Base-by-base conservation (phyloP, 768 basidiomycete genomes). In the Boletus vinaceobasis region DNA sequence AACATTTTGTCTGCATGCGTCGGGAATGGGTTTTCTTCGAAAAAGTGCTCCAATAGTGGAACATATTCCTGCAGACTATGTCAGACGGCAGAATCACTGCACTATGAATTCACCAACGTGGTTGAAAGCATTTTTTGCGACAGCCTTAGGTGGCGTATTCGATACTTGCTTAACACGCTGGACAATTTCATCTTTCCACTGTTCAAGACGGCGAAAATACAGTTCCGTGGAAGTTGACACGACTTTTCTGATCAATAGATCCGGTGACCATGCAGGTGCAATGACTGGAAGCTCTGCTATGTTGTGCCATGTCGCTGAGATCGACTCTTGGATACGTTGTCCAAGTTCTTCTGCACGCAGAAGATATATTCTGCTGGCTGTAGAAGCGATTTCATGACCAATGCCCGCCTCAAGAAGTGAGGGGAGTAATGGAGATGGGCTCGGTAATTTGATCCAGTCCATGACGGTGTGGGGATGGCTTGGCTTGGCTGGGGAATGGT, bases 1-100 rank as follows among this genome's bases (percentile, higher is more conserved):
- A 62, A 62, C 0, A 43, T 0, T 2, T 61, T 61, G 13, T 61
- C 60, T 0, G 52, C 60, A 1, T 54, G 60, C 0, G 60, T 45
- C 0, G 56, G 60, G 0, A 62, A 62, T 0, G 56, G 39, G 3
- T 61, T 62, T 7, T 54, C 56, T 0, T 59, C 46, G 4, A 61
- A 61, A 33, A 62, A 61, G 3, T 35, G 49, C 8, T 62, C 60
- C 14, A 61, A 5, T 0, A 62, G 0, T 4, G 60, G 56, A 19
- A 61, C 26, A 0, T 38, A 61, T 13, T 51, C 43, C 60, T 61
- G 9, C 0, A 0, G 0, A 17, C 0, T 26, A 2, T n/a, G n/a
- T n/a, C n/a, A n/a, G n/a, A n/a, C n/a, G n/a, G n/a, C n/a, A n/a
- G n/a, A n/a, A n/a, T n/a, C n/a, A n/a, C n/a, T n/a, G n/a, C n/a